A percentile compares a stretch with the other conserved stretches of the same genome.
Conservation (phyloP, 2,329 filamentous ascomycete species). For the Colletotrichum eremochloae region DNA sequence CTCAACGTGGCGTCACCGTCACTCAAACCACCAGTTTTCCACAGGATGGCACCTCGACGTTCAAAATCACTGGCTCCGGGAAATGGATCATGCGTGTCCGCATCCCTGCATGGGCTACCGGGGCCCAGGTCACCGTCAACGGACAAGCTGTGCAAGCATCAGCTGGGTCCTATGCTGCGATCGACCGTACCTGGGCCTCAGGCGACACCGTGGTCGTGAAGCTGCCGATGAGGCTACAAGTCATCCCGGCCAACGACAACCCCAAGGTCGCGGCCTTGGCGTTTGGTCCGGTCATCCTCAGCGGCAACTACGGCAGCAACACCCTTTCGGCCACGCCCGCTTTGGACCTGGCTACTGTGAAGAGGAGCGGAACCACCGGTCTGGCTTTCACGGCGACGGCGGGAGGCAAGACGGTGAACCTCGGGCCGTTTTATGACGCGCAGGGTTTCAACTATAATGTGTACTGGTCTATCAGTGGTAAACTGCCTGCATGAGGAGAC, state of each 20-base stretch:
- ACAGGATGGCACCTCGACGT: conserved; percentile 53
- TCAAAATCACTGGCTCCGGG: conserved; percentile 53
- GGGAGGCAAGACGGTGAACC: conserved; percentile 47
- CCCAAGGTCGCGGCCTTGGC: conserved; percentile 58
- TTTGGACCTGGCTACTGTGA: conserved; percentile 49
- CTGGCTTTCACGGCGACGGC: conserved; percentile 53
- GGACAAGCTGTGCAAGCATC: conserved; percentile 48
- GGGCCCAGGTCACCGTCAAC: conserved; percentile 58
- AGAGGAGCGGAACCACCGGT: conserved; percentile 42
- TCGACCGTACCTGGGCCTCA: conserved; percentile 57
- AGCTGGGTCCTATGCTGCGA: conserved; percentile 57
- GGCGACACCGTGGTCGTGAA: conserved; percentile 59
- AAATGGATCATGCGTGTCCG: conserved; percentile 56
- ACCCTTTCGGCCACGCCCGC: conserved; percentile 47
- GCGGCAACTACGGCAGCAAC: conserved; percentile 59
- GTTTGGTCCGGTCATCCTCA: conserved; percentile 60
- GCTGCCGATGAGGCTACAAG: conserved; percentile 60
- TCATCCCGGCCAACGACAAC: conserved; percentile 62
- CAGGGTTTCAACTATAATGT: conserved; percentile 59
- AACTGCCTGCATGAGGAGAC: background rate
- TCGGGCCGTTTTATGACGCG: conserved; percentile 58
- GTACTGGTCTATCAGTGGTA: conserved; percentile 52
- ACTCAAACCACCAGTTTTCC: conserved; percentile 61
- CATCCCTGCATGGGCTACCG: conserved; percentile 60
- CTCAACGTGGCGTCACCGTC: conserved; percentile 54